Evolutionary conservation across 2,329 filamentous ascomycete genomes (phyloP), one percentile per base, ranked within the genome.

Genomic region (Verticillium zaregamsianum): DNA sequence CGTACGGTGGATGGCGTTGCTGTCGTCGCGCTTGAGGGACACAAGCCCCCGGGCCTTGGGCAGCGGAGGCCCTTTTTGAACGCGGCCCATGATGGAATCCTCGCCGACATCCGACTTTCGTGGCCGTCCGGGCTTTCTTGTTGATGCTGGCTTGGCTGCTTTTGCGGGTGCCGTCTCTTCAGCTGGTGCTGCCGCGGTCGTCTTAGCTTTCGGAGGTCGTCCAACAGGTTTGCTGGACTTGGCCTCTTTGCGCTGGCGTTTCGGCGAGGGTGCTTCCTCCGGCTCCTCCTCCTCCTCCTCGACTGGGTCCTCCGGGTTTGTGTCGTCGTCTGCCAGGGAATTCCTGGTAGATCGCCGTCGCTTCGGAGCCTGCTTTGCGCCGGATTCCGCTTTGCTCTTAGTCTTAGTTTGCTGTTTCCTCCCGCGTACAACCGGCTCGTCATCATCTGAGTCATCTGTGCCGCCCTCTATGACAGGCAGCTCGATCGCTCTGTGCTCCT

Each of bases 1-100:
- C 58, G 89, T 91, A 55, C 81, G 84, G 33, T 80, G 80, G 64
- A 85, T 79, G 31, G 76, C 79, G 59, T 87, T 81, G 1, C 78
- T 73, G 9, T 79, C 79, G 63, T 80, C 77, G 35, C 78, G 78
- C 52, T 82, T 80, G 59, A 80, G 72, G 58, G 83, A 84, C 28
- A 86, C 79, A 12, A 87, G 76, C 1, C 84, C 83, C 23, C 82
- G 81, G 45, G 79, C 75, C 68, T 80, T 84, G 59, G 84, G 84
- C 59, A 86, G 75, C 0, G 84, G 84, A 2, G 84, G 84, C 0
- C 82, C 82, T 9, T 80, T 81, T 40, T 84, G 82, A 11, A 85
- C 74, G 3, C 70, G 70, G 1, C 80, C 80, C 28, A 78, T 69
- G 15, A 79, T 72, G 0, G 79, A 81, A 8, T 79, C 77, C 39